Base-by-base conservation (phyloP, 2,329 filamentous ascomycete genomes). In the Aspergillus hiratsukae region DNA sequence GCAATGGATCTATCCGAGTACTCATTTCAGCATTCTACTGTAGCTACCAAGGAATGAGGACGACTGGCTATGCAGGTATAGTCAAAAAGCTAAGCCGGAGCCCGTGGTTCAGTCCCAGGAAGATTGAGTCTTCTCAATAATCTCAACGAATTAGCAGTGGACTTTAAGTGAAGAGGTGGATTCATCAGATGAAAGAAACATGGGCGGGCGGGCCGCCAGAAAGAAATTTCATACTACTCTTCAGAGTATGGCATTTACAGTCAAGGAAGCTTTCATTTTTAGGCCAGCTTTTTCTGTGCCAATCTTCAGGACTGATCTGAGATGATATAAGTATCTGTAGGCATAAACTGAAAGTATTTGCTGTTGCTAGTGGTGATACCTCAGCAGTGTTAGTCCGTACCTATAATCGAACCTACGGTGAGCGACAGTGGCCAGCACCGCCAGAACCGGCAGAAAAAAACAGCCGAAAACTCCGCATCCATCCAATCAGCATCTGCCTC, bases 361-460 rank as follows among this genome's bases (percentile, higher is more conserved):
- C 11, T 23, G 23, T 28, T 35, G 11, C 6, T 35, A 35, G 31
- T 14, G 29, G 29, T 35, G 29, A 35, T 35, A 35, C 29, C 29
- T 14, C 11, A 35, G 31, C 31, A 35, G 31, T 37, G 31, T 17
- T 37, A 37, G 14, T 37, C 5, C 14, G 31, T 14, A n/a, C n/a
- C n/a, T n/a, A 37, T 37, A 27, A 27, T 5, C 3, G 25, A 27
- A 27, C 6, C 3, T 37, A 37, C 31, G 31, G 31, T 17, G 31
- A 37, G 17, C 31, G 14, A 17, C 31, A 7, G 45, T 52, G 51
- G 41, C 40, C 23, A 29, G 11, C 11, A 28, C 21, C 28, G 8
- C 49, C 31, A 29, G 51, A 23, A 7, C 21, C 51, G 53, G 53
- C 53, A 60, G 58, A 60, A 60, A 43, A 46, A 58, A 55, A 59